Conservation (phyloP, 208 protist genomes). For the Trypanosoma scelopori region DNA sequence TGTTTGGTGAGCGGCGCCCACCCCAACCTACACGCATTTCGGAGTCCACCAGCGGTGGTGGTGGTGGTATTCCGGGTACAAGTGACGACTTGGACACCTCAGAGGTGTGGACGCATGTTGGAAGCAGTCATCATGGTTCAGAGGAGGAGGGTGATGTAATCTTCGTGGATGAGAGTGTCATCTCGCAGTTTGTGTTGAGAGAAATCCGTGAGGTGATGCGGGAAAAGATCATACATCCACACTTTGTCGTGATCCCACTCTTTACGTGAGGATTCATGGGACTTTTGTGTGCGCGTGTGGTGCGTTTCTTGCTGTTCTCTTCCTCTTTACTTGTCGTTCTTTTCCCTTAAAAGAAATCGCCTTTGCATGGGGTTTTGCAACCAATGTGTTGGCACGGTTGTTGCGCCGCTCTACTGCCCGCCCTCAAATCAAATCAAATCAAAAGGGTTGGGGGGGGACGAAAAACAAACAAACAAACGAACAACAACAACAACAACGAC, state of each 20-base stretch:
- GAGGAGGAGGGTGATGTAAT: conserved; percentile 42
- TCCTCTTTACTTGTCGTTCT: too few species aligned
- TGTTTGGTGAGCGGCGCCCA: conserved; percentile 42
- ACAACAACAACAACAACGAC: too few species aligned
- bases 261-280: neutral
- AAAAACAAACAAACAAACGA: too few species aligned
- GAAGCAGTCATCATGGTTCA: conserved; percentile 31
- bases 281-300: neutral
- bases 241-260: conserved; percentile 64
- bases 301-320: too few species aligned
- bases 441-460: too few species aligned
- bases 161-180: conserved; percentile 67
- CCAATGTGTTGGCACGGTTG: too few species aligned
- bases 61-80: conserved; percentile 6
- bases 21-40: neutral
- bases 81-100: conserved; percentile 23
- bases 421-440: too few species aligned
- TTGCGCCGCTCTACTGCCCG: too few species aligned
- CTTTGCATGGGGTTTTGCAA: too few species aligned
- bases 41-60: neutral
- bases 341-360: too few species aligned
- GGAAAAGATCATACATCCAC: conserved; percentile 68
- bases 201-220: conserved; percentile 69
- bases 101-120: conserved; percentile 28
- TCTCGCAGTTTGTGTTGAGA: conserved; percentile 63